A percentile compares a stretch with the other conserved stretches of the same genome.
These are phyloP conservation scores for Fraxinus platypoda DNA, from an alignment of 305 asterid species.

Conservation along the genomic window DNA sequence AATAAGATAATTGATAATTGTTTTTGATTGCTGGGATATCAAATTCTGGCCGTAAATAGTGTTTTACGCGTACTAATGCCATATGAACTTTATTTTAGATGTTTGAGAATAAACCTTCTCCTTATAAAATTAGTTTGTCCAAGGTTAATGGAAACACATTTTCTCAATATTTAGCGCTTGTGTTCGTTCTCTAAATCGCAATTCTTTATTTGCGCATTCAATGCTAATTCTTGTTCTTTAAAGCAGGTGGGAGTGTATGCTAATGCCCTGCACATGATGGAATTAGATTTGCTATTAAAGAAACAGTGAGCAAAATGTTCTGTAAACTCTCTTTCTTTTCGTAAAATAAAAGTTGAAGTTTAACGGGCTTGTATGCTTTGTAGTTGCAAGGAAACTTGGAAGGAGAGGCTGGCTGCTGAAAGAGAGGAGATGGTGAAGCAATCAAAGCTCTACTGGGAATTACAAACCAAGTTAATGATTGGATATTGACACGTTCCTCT, in stretches of 20 bases:
- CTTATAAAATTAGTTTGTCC: neutral
- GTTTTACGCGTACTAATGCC: neutral
- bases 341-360: neutral
- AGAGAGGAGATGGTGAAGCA: constrained; percentile 72
- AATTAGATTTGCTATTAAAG: constrained; percentile 66
- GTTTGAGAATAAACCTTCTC: neutral
- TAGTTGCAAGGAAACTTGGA: constrained; percentile 76
- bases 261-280: constrained; percentile 69
- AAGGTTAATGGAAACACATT: neutral
- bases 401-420: constrained; percentile 53
- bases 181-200: neutral
- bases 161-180: neutral
- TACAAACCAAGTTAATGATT: constrained; percentile 59
- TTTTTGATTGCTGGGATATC: neutral
- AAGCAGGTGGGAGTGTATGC: constrained; percentile 61
- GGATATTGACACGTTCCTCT: constrained; percentile 37
- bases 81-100: neutral
- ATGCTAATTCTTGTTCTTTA: neutral
- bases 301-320: constrained; percentile 45
- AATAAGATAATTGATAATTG: neutral
- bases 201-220: neutral
- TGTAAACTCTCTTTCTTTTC: neutral
- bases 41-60: neutral
- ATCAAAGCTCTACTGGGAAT: constrained; percentile 64
- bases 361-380: neutral